These are phyloP conservation scores for Boletellus dicymbophilus DNA, from an alignment of 1,284 basidiomycete species.

Conservation along the genomic window DNA sequence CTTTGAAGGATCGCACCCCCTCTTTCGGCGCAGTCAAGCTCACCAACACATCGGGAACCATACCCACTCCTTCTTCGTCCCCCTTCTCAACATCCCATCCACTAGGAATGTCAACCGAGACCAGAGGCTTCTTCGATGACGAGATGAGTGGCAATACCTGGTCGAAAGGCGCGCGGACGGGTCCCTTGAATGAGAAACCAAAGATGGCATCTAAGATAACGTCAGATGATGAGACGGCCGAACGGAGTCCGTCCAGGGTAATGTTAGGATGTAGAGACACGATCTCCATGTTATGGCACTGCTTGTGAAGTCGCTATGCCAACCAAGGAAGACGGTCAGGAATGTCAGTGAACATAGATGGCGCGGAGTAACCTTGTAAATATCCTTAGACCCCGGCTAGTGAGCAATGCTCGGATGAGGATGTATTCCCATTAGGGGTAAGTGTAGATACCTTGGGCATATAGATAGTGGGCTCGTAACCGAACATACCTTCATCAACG, in stretches of 20 bases:
- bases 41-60: slow-evolving; percentile 79
- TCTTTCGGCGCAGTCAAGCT: slow-evolving; percentile 95
- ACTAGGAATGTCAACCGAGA: slow-evolving; percentile 94
- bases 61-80: slow-evolving; percentile 54
- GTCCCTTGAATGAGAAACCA: slow-evolving; percentile 94
- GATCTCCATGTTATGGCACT: slow-evolving; percentile 89
- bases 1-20: slow-evolving; percentile 76
- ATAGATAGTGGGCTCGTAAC: slow-evolving; percentile 83
- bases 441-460: slow-evolving; percentile 78
- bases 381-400: slow-evolving; percentile 85
- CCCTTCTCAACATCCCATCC: slow-evolving; percentile 95
- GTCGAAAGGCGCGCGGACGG: slow-evolving; percentile 88
- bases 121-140: slow-evolving; percentile 69
- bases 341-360: not conserved
- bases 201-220: slow-evolving; percentile 96
- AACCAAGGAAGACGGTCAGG: not conserved
- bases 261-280: slow-evolving; percentile 57
- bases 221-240: slow-evolving; percentile 67
- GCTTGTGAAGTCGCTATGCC: slow-evolving; percentile 72
- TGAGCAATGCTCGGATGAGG: slow-evolving; percentile 3
- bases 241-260: slow-evolving; percentile 49
- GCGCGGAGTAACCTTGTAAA: slow-evolving; percentile 63
- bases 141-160: slow-evolving; percentile 69
- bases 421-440: not conserved
- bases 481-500: slow-evolving; percentile 72